phyloP scores from a whole-genome alignment of 192 early-diverging fungal species.

The Geranomyces michiganensis region DNA sequence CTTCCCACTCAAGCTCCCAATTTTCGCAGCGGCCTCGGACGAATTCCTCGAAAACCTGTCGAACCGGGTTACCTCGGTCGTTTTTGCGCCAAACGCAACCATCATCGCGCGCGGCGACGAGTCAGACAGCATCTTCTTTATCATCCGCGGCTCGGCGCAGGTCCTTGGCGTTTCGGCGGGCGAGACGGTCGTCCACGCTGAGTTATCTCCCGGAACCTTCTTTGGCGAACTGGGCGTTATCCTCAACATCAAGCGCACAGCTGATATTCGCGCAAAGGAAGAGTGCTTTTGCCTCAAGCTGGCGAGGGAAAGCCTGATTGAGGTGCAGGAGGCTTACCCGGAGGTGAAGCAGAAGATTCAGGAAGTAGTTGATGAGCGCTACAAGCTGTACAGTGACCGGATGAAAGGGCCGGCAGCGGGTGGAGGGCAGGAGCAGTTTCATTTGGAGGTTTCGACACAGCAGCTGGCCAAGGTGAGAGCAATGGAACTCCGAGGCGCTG shows the following conservation, averaged over 20 bases:
- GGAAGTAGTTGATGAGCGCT: constrained; percentile 47
- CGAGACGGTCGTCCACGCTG: constrained; percentile 48
- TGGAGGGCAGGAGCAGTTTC: constrained; percentile 28
- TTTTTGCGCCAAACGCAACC: constrained; percentile 20
- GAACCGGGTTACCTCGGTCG: constrained; percentile 32
- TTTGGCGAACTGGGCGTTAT: constrained; percentile 62
- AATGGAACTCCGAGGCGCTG: not conserved
- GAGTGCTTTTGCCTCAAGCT: constrained; percentile 50
- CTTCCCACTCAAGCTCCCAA: constrained; percentile 33
- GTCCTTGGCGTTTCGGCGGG: constrained; percentile 33
- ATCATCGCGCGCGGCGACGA: constrained; percentile 50
- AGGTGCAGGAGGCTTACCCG: constrained; percentile 41
- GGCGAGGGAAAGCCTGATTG: constrained; percentile 39
- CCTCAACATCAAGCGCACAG: constrained; percentile 51
- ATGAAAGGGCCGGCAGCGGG: not conserved
- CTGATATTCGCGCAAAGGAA: constrained; percentile 50
- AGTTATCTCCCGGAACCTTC: constrained; percentile 46
- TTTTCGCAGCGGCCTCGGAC: constrained; percentile 42
- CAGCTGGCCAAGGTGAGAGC: constrained; percentile 42
- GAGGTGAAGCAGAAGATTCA: constrained; percentile 44
- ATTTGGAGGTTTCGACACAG: constrained; percentile 52
- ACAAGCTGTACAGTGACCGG: constrained; percentile 37
- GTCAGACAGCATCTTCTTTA: constrained; percentile 51
- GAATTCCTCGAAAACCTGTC: constrained; percentile 45
- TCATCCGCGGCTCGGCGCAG: constrained; percentile 46